Base-by-base conservation (phyloP, 208 protist genomes). In the Angomonas deanei region DNA sequence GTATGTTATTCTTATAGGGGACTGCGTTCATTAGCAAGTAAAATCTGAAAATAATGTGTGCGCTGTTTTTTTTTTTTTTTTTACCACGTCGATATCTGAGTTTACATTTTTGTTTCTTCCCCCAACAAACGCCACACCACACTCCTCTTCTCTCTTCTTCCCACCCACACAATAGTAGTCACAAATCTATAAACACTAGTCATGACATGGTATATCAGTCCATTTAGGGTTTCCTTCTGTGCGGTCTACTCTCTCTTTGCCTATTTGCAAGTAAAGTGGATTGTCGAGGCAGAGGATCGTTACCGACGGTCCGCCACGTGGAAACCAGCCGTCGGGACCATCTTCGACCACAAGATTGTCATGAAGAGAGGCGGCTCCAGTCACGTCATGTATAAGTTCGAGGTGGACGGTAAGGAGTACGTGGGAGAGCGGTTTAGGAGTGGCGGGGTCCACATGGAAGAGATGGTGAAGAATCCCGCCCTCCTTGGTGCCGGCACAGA, bases 331-430 rank as follows among this genome's bases (percentile, higher is more conserved):
- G 83, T 95, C 0, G 89, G 77, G 10, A 95, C 86, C 26, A 91
- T 95, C 47, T 91, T 89, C 64, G 84, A 95, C 64, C 89, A 95
- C 73, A 88, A 91, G 57, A 80, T 95, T 23, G 86, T 92, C 36
- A 80, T 95, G 63, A 91, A 88, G 28, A 80, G 86, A 26, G 82
- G 82, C 26, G 89, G 84, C 24, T 88, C 85, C 0, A 91, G 83
- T 63, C 66, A 91, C 61, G 86, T 95, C 46, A 70, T 82, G 74
- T 95, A 95, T 73, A 80, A 80, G 39, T 95, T 93, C 67, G 66
- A 65, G 10, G 89, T 91, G 10, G 79, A 89, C 58, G 82, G 80
- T 2, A 68, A 36, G 36, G 86, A 91, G 69, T 86, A 91, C 62
- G 53, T 88, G 0, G 89, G 89, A 10, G 84, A 92, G 49, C 78